Percentiles rank a stretch among this genome's conserved stretches.
Conservation (phyloP, 805 yeast genomes). For the Pichia exigua region DNA sequence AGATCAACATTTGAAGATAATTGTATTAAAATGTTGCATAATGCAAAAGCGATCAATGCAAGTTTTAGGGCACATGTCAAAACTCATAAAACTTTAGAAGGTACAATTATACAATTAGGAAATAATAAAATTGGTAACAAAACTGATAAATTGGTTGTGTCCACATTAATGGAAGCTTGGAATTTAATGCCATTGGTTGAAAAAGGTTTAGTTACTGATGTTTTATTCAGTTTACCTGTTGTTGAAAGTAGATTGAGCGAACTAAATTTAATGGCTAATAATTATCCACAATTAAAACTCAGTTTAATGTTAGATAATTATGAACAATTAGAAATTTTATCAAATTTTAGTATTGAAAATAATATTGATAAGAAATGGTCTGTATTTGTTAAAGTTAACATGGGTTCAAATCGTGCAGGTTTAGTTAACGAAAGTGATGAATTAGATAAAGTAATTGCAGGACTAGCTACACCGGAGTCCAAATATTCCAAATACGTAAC, state of each 20-base stretch:
- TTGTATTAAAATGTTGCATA: constrained; percentile 41
- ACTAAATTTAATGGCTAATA: constrained; percentile 34
- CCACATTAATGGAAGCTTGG: constrained; percentile 65
- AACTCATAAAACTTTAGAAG: constrained; percentile 65
- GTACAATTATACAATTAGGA: constrained; percentile 47
- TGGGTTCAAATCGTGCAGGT: constrained; percentile 73
- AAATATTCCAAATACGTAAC: constrained; percentile 27
- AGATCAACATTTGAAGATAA: constrained; percentile 33
- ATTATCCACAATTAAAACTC: constrained; percentile 30
- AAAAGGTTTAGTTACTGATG: constrained; percentile 29
- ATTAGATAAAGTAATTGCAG: constrained; percentile 4
- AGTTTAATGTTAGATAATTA: constrained; percentile 54
- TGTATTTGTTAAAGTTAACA: constrained; percentile 57
- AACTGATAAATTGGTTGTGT: constrained; percentile 50
- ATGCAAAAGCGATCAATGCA: constrained; percentile 31
- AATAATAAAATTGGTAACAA: constrained; percentile 34
- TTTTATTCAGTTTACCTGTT: constrained; percentile 54
- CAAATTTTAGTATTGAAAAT: constrained; percentile 26
- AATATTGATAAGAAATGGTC: constrained; percentile 42
- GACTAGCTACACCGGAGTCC: constrained; percentile 21
- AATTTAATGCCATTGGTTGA: constrained; percentile 33
- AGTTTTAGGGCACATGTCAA: constrained; percentile 63
- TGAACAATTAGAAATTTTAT: constrained; percentile 46
- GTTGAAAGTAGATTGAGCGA: constrained; percentile 42
- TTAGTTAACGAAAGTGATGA: constrained; percentile 20